Base-by-base conservation (phyloP, 345 rosid genomes). In the Corchorus capsularis region DNA sequence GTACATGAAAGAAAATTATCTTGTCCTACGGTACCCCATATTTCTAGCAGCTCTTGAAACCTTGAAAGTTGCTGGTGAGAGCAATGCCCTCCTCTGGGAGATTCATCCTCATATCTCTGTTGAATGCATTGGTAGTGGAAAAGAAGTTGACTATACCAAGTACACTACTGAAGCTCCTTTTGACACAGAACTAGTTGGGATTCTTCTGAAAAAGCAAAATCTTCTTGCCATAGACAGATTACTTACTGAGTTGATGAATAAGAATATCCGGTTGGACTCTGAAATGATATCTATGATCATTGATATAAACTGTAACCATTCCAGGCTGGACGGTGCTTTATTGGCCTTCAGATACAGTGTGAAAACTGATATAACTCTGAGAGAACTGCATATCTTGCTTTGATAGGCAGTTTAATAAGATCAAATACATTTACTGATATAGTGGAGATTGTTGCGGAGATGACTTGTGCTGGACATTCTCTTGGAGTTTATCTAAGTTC, bases 21-120 rank as follows among this genome's bases (percentile, higher is more conserved):
- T 92, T 12, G 89, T 85, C 35, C 97, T 92, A 72, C 92, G 94
- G 8, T 85, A 84, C 79, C 89, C 96, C 66, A 75, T 92, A 56
- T 94, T 89, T 81, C 63, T 83, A 43, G 82, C 82, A 83, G 96
- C 98, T 70, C 71, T 55, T 60, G 78, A 79, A 82, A 83, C 91
- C 34, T 81, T 91, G 17, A 76, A 82, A 79, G 88, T 63, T 19
- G 78, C 84, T 11, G 87, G 91, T 0, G 81, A 80, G 81, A 87
- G 90, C 75, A 87, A 86, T 82, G 41, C 71, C 65, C 87, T 92
- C 37, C 84, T 94, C 62, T 66, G 88, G 82, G 81, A 90, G 84
- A 92, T 90, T 69, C 88, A 90, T 85, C 93, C 87, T 16, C 97
- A 92, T 84, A 84, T 88, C 54, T 84, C 81, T 20, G 63, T 60